Base-by-base conservation (phyloP, 371 early-diverging fungal species). In the Saksenaea oblongispora region DNA sequence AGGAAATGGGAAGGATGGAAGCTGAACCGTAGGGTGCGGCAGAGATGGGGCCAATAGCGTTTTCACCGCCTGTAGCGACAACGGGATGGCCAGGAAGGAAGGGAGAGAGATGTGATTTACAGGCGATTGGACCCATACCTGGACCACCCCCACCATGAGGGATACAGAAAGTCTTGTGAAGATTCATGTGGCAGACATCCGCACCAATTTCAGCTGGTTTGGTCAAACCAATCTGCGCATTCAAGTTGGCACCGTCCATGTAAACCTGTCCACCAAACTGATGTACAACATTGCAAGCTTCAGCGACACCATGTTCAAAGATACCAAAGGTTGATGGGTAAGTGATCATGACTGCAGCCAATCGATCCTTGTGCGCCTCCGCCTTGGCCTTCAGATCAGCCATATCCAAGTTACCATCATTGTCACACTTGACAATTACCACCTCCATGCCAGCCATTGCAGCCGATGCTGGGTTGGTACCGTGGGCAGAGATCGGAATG, bases 111-210 rank as follows among this genome's bases (percentile, higher is more conserved):
- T 96, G 96, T 27, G 88, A 60, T 73, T 90, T 89, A 62, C 88
- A 86, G 54, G 95, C 95, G 73, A 98, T 96, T 15, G 98, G 98
- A 36, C 98, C 98, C 86, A 97, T 91, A 65, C 98, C 97, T 18
- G 98, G 98, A 51, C 98, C 98, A 71, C 98, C 98, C 58, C 98
- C 98, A 72, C 98, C 98, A 75, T 98, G 98, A 24, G 98, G 98
- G 67, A 98, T 96, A 69, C 94, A 95, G 85, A 98, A 93, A 15
- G 98, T 97, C 91, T 98, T 98, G 89, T 98, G 98, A 79, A 95
- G 83, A 87, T 98, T 98, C 84, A 98, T 84, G 73, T 98, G 98
- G 82, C 98, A 97, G 17, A 98, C 98, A 83, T 98, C 98, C 63
- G 96, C 97, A 59, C 98, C 98, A 66, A 95, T 95, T 65, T 95